Evolutionary conservation across 495 filamentous ascomycete species (phyloP), one percentile per base, ranked within the genome.

Genomic region (Cenococcum geophilum): DNA sequence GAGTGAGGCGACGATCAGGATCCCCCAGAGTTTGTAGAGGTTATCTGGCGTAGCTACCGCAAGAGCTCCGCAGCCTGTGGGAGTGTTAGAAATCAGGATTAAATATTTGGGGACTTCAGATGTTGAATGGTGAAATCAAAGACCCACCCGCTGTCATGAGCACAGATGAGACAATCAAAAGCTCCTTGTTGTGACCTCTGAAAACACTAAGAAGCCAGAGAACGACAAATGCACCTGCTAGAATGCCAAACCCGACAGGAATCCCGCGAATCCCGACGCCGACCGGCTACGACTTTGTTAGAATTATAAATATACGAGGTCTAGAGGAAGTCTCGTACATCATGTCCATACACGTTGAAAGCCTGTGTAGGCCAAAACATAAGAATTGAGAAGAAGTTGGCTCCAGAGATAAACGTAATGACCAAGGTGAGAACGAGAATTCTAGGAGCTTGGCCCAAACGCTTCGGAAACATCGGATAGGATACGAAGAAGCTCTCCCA

Each of bases 281-380:
- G 40, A 70, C 50, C 16, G 70, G 68, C 40, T 45, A 18, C 14
- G 11, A 14, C 14, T 1, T 18, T 45, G 40, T 45, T 14, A 45
- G 40, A 14, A 32, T 32, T 14, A 45, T 16, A 18, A 18, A 45
- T 45, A 18, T 16, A 45, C 12, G 14, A 45, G 40, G 2, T 14
- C 1, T 18, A 18, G 12, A 10, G 40, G 14, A 45, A 45, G 40
- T 4, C 1, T 16, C 40, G 11, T 45, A 45, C 40, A 36, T 69
- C 67, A 23, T 71, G 66, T 27, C 66, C 68, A 43, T 72, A 73
- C 12, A 72, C 63, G 35, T 69, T 68, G 62, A 68, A 68, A 42
- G 64, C 67, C 36, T 70, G 68, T 16, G 70, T 68, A 5, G 72
- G 72, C 63, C 69, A 75, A 64, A 75, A 75, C 55, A 73, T 67